phyloP scores from a whole-genome alignment of 306 rosid species.

The Rosa persica region DNA sequence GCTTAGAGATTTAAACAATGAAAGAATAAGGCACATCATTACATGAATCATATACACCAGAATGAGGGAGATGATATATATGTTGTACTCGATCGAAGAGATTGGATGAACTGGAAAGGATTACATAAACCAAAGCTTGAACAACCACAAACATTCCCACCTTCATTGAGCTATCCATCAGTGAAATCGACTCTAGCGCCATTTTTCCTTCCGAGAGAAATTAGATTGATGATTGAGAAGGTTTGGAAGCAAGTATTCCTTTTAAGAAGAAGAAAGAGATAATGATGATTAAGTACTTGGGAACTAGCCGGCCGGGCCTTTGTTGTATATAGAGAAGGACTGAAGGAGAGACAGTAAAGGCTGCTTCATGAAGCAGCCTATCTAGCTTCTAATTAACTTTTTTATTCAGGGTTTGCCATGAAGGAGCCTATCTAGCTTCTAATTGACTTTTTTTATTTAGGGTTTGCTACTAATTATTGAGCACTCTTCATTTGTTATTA shows the following conservation, averaged over 20 bases:
- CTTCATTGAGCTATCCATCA: conserved; percentile 19
- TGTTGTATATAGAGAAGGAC: not conserved
- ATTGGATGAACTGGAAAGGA: conserved; percentile 29
- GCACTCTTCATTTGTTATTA: not conserved
- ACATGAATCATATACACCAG: no score
- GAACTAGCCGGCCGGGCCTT: not conserved
- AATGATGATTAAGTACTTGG: no score
- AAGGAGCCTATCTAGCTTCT: no score
- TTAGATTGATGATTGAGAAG: not conserved
- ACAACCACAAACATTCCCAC: conserved; percentile 26
- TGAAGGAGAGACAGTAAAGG: not conserved
- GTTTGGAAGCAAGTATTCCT: not conserved
- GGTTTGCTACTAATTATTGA: conserved; percentile 3
- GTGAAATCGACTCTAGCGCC: not conserved
- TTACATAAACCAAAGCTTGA: conserved; percentile 29
- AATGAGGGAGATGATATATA: no score
- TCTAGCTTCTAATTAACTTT: not conserved
- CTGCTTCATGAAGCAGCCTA: not conserved
- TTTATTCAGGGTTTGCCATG: not conserved
- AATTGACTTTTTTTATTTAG: no score
- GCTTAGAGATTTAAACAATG: not conserved
- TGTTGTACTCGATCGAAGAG: conserved; percentile 1
- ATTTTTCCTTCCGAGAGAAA: not conserved
- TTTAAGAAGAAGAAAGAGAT: not conserved
- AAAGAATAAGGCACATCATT: no score